phyloP scores from a whole-genome alignment of 495 filamentous ascomycete genomes.

The Glonium stellatum region DNA sequence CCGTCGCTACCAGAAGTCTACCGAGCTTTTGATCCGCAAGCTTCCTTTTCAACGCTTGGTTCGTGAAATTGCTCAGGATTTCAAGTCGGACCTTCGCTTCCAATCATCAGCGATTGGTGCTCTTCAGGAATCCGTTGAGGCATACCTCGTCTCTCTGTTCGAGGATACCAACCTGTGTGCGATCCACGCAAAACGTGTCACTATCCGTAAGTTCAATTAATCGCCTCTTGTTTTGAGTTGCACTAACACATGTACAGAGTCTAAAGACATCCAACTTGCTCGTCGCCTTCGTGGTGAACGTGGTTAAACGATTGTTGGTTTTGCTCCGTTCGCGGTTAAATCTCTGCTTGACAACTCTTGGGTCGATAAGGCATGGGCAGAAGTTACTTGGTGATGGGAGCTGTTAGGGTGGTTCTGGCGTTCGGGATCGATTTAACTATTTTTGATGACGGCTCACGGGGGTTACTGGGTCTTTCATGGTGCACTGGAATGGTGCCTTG shows the following conservation, averaged over 20 bases:
- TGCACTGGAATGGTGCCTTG: background rate
- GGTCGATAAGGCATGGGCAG: slow-evolving; percentile 6
- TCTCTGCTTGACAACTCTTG: slow-evolving; percentile 13
- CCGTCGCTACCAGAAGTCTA: slow-evolving; percentile 99
- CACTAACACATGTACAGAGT: slow-evolving; percentile 16
- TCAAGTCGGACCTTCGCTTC: slow-evolving; percentile 99
- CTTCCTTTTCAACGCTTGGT: slow-evolving; percentile 99
- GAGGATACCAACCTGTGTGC: slow-evolving; percentile 99
- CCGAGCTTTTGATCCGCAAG: slow-evolving; percentile 99
- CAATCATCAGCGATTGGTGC: slow-evolving; percentile 99
- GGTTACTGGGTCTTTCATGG: slow-evolving; percentile 1
- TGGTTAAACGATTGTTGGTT: slow-evolving; percentile 44
- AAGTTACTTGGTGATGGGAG: background rate
- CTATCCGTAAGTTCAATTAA: slow-evolving; percentile 28
- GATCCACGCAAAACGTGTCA: slow-evolving; percentile 98
- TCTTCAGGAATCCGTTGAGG: slow-evolving; percentile 99
- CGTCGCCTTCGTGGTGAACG: slow-evolving; percentile 96
- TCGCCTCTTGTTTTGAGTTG: too few species aligned
- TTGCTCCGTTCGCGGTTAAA: slow-evolving; percentile 7
- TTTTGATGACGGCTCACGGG: background rate
- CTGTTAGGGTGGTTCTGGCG: slow-evolving; percentile 2
- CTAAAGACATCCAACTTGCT: slow-evolving; percentile 95
- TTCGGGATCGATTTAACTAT: background rate
- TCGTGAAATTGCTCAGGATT: slow-evolving; percentile 99
- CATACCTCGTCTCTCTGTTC: slow-evolving; percentile 99